A percentile compares a stretch with the other conserved stretches of the same genome.
Evolutionary conservation across 164 flowering plant genomes (phyloP).

Genomic region (Akebia trifoliata): DNA sequence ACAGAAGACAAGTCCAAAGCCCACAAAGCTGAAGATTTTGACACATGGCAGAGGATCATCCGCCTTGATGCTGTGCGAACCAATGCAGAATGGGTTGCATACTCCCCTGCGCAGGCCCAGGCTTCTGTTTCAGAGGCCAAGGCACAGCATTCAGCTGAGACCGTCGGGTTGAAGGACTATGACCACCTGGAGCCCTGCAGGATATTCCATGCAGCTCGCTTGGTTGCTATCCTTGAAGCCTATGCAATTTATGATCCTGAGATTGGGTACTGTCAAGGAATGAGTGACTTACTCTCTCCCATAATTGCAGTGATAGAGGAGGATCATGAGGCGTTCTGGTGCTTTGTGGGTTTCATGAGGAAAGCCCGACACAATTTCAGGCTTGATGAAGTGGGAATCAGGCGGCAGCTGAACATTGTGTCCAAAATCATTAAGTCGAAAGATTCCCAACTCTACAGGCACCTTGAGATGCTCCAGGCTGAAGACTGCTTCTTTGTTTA

Average conservation of each 20-base stretch:
- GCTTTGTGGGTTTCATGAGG: constrained; percentile 92
- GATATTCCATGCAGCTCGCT: constrained; percentile 79
- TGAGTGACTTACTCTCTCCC: constrained; percentile 95
- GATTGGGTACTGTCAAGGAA: constrained; percentile 96
- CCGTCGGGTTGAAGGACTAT: constrained; percentile 78
- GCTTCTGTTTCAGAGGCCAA: constrained; percentile 55
- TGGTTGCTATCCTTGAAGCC: constrained; percentile 91
- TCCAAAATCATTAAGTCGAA: constrained; percentile 80
- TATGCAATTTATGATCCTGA: constrained; percentile 84
- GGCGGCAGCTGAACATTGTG: constrained; percentile 71
- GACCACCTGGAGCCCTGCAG: constrained; percentile 73
- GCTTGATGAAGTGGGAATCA: constrained; percentile 87
- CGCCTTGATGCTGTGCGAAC: constrained; percentile 92
- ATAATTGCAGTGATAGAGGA: constrained; percentile 62
- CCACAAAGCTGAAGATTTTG: constrained; percentile 52
- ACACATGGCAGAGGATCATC: constrained; percentile 91
- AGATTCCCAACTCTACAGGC: constrained; percentile 82
- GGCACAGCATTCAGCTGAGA: constrained; percentile 61
- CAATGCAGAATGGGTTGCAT: constrained; percentile 69
- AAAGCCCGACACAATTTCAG: constrained; percentile 91
- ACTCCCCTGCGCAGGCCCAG: constrained; percentile 51
- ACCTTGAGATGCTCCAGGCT: constrained; percentile 77
- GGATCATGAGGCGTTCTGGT: constrained; percentile 92
- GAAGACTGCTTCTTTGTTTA: constrained; percentile 95
- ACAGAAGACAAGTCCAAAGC: constrained; percentile 22